phyloP scores from a whole-genome alignment of 169 alveolate species.

The Toxoplasma gondii region DNA sequence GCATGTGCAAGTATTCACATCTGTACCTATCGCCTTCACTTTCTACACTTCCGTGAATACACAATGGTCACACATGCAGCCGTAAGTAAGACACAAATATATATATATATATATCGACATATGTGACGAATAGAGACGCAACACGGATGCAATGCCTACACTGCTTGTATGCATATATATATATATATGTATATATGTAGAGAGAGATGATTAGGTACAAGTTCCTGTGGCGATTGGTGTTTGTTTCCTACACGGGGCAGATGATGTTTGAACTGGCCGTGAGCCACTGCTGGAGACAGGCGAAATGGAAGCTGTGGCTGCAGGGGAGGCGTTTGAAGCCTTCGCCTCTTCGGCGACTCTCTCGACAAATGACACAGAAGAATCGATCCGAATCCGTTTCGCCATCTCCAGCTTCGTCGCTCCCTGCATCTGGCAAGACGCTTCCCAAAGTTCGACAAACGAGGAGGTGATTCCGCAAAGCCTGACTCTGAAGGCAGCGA shows the following conservation, averaged over 20 bases:
- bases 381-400: background rate
- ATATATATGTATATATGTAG: no score
- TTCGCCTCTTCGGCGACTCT: constrained; percentile 4
- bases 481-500: background rate
- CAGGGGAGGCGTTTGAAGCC: constrained; percentile 31
- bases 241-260: constrained; percentile 22
- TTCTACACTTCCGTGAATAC: background rate
- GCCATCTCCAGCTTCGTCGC: background rate
- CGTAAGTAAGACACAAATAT: no score
- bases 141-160: background rate
- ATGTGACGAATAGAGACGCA: no score
- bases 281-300: constrained; percentile 43
- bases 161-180: background rate
- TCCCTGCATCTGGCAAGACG: constrained; percentile 14
- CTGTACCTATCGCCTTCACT: no score
- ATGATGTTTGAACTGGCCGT: constrained; percentile 23
- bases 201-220: no score
- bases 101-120: no score
- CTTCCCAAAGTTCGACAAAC: constrained; percentile 28
- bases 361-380: constrained; percentile 36
- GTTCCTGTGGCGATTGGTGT: background rate
- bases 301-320: constrained; percentile 33
- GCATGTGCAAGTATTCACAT: no score
- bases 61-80: background rate
- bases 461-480: constrained; percentile 33